Base-by-base conservation (phyloP, 2,329 filamentous ascomycete species). In the Fusarium sp. region DNA sequence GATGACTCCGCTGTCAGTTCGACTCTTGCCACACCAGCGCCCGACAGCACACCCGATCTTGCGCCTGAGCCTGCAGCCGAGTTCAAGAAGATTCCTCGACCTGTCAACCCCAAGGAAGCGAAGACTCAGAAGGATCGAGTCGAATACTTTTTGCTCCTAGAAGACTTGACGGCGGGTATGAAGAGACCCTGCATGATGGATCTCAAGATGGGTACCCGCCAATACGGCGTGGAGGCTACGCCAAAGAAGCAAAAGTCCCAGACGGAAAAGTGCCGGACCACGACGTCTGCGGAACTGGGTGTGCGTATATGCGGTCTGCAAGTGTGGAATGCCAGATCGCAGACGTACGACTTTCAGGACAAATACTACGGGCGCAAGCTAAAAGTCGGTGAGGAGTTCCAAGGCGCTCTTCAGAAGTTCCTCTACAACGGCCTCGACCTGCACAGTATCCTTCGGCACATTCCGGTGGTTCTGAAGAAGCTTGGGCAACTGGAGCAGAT, bases 141-240 rank as follows among this genome's bases (percentile, higher is more conserved):
- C 6, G 94, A 98, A 78, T 97, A 96, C 80, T 99, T 99, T 81
- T 86, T 99, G 16, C 88, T 99, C 1, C 86, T 99, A 11, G 97
- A 99, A 83, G 97, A 99, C 81, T 88, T 99, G 57, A 99, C 97
- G 1, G 94, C 96, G 2, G 96, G 96, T 36, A 98, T 99, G 97
- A 95, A 95, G 80, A 92, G 94, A 60, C 97, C 97, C 6, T 98
- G 97, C 83, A 97, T 99, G 69, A 93, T 99, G 82, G 97, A 99
- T 81, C 87, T 99, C 71, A 99, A 99, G 82, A 99, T 99, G 97
- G 97, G 97, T 22, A 99, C 97, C 9, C 92, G 97, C 3, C 97
- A 99, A 80, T 98, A 98, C 81, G 97, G 97, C 9, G 91, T 98
- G 14, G 95, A 98, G 76, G 97, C 97, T 3, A 92, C 90, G 63